Base-by-base conservation (phyloP, 2,329 filamentous ascomycete species). In the Byssothecium circinans region DNA sequence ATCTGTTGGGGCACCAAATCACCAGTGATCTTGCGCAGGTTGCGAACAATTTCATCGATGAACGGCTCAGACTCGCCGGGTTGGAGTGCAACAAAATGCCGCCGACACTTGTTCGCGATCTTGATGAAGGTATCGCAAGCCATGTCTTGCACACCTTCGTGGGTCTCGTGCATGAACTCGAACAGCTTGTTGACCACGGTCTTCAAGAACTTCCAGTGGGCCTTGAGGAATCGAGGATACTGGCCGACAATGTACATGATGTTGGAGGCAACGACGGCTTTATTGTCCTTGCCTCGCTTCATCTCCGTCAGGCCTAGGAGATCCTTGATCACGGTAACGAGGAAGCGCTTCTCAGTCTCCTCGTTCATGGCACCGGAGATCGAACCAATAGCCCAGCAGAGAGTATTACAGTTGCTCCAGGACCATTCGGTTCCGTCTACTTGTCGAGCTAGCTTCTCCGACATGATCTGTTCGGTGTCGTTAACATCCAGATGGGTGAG, bases 231-330 rank as follows among this genome's bases (percentile, higher is more conserved):
- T 17, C 94, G 89, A 30, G 94, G 94, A 68, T 99, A 99, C 69
- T 99, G 94, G 49, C 94, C 94, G 52, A 99, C 94, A 75, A 99
- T 99, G 72, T 99, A 99, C 94, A 99, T 99, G 67, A 99, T 99
- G 76, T 99, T 99, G 75, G 90, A 96, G 54, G 94, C 94, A 33
- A 99, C 94, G 8, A 99, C 94, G 11, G 94, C 94, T 72, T 99
- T 99, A 81, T 99, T 99, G 77, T 99, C 94, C 67, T 99, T 99
- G 54, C 94, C 94, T 44, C 95, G 89, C 78, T 99, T 99, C 91
- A 96, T 96, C 73, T 99, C 94, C 0, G 94, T 99, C 46, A 99
- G 79, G 1, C 94, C 95, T 22, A 99, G 84, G 7, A 99, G 83
- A 65, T 99, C 94, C 76, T 99, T 99, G 64, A 99, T 99, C 45